Evolutionary conservation across 768 basidiomycete genomes (phyloP), one percentile per base, ranked within the genome.

Genomic region (Arthromyces matolae): DNA sequence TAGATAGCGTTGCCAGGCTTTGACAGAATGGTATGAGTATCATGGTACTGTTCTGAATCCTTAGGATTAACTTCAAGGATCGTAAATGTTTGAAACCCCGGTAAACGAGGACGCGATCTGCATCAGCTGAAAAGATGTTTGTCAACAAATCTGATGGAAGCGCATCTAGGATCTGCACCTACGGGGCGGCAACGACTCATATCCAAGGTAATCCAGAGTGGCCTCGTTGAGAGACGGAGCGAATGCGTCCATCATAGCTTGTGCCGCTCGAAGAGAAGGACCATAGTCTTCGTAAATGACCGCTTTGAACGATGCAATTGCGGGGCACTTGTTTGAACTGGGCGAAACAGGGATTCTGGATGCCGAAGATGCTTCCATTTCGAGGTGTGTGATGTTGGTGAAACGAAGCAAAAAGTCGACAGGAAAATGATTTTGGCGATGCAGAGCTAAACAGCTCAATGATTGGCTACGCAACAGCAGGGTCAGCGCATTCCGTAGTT

Each of bases 371-470:
- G 44, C 34, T 37, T 25, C 44, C 9, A 45, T 29, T 18, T 16
- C 36, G 22, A 45, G 35, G 6, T 33, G 8, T 14, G 8, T 16
- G 8, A 45, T 45, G 13, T 45, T 36, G 9, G 44, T 34, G n/a
- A 18, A 37, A 20, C 25, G 9, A n/a, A 37, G 25, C 16, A 45
- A 20, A 12, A 36, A 13, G 24, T 45, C 34, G 44, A 45, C 16
- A 1, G 44, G 44, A 27, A 45, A 45, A 25, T 28, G n/a, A 27
- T 6, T 37, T 27, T 45, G 44, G 25, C 44, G 44, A 7, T 45
- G 5, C 6, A 45, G 18, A 37, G 27, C 44, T 9, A 45, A 18
- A n/a, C 8, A 37, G 2, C 22, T 27, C 7, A 45, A 5, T 1
- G 44, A 36, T 10, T 34, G 35, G 18, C n/a, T 34, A 0, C 23